A percentile compares a stretch with the other conserved stretches of the same genome.
These are phyloP conservation scores for Ganoderma lingzhi DNA, from an alignment of 1,284 basidiomycete species.

Conservation along the genomic window DNA sequence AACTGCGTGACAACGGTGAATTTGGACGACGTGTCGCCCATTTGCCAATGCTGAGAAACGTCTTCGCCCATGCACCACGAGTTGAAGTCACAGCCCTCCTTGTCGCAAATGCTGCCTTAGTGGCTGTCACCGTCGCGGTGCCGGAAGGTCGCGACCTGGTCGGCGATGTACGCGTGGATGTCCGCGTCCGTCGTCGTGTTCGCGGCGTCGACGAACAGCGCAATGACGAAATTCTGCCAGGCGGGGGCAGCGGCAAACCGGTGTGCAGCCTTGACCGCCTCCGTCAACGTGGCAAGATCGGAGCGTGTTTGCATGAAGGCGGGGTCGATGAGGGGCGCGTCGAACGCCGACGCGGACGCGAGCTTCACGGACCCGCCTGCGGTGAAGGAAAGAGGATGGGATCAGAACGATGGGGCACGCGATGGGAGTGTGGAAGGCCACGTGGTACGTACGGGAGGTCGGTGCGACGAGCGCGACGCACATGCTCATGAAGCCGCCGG, in stretches of 20 bases:
- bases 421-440: background rate
- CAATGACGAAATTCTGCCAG: slow-evolving; percentile 20
- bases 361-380: slow-evolving; percentile 37
- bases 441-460: slow-evolving; percentile 20
- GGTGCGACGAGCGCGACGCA: slow-evolving; percentile 19
- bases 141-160: slow-evolving; percentile 7
- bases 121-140: slow-evolving; percentile 43
- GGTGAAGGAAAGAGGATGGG: background rate
- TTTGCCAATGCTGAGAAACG: slow-evolving; percentile 56
- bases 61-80: slow-evolving; percentile 58
- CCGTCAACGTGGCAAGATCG: slow-evolving; percentile 30
- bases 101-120: slow-evolving; percentile 56
- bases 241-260: slow-evolving; percentile 31
- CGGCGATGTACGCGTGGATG: slow-evolving; percentile 19
- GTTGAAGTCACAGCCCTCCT: slow-evolving; percentile 66
- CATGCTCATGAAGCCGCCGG: slow-evolving; percentile 9
- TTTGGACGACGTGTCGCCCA: slow-evolving; percentile 54
- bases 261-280: slow-evolving; percentile 23
- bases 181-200: slow-evolving; percentile 20
- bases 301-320: slow-evolving; percentile 28
- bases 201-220: background rate
- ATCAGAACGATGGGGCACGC: no score
- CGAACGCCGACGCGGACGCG: slow-evolving; percentile 31
- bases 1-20: slow-evolving; percentile 60
- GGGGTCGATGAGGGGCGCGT: slow-evolving; percentile 34